Evolutionary conservation across 2,329 filamentous ascomycete genomes (phyloP).

Genomic region (Madurella mycetomatis): DNA sequence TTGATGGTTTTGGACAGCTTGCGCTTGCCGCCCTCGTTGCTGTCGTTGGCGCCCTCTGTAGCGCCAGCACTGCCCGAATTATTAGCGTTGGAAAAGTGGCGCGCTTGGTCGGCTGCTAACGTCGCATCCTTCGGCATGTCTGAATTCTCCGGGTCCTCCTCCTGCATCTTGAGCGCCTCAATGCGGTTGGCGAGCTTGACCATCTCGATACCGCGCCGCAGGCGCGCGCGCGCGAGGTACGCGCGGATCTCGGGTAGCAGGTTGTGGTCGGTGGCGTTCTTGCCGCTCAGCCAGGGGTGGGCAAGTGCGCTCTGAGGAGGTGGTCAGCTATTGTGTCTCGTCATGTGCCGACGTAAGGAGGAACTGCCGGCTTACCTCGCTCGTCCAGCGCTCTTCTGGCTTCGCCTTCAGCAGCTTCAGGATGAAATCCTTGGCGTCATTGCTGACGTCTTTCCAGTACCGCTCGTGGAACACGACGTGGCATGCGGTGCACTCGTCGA

Average conservation of each 20-base stretch:
- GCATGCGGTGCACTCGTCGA: constrained; percentile 84
- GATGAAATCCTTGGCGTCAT: constrained; percentile 95
- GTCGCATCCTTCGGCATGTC: constrained; percentile 63
- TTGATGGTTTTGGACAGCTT: constrained; percentile 49
- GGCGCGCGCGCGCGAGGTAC: constrained; percentile 85
- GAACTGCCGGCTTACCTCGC: constrained; percentile 52
- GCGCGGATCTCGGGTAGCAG: constrained; percentile 94
- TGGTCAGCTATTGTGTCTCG: constrained; percentile 18
- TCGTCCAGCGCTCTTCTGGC: constrained; percentile 71
- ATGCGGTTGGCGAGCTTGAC: constrained; percentile 96
- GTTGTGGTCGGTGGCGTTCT: constrained; percentile 92
- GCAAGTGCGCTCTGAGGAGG: constrained; percentile 62
- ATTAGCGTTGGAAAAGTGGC: constrained; percentile 25
- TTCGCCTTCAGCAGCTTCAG: constrained; percentile 72
- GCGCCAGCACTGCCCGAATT: constrained; percentile 19
- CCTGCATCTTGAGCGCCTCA: constrained; percentile 87
- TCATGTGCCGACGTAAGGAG: neutral
- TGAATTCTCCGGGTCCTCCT: constrained; percentile 74
- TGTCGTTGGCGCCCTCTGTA: constrained; percentile 34
- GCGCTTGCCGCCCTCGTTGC: constrained; percentile 32
- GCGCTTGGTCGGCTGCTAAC: constrained; percentile 47
- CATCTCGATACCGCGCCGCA: constrained; percentile 90
- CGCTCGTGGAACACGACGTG: constrained; percentile 92
- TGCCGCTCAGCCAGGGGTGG: constrained; percentile 85
- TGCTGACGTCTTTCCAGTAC: constrained; percentile 97